Percentiles rank a stretch among this genome's conserved stretches.
Conservation (phyloP, 441 rosid genomes). For the Brassica hybrid region DNA sequence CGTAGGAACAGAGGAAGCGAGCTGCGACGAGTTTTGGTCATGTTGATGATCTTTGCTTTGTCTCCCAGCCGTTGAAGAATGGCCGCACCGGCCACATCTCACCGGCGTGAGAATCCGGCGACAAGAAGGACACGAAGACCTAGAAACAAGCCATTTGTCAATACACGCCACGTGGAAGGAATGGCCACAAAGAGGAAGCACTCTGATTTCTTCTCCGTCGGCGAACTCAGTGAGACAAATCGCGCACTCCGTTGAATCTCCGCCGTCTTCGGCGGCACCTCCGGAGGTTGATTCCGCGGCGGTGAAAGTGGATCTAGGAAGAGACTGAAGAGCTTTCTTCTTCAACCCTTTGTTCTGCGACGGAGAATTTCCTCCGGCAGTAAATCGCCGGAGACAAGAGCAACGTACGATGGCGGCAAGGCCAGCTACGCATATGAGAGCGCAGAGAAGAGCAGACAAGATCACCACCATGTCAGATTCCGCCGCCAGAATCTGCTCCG, state of each 20-base stretch:
- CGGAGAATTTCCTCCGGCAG: constrained; percentile 19
- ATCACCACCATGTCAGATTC: constrained; percentile 65
- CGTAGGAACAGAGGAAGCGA: constrained; percentile 23
- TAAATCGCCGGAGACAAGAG: constrained; percentile 60
- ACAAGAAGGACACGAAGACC: constrained; percentile 91
- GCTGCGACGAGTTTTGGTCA: constrained; percentile 30
- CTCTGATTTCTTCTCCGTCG: constrained; percentile 73
- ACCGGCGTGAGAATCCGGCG: constrained; percentile 66
- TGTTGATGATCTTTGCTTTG: constrained; percentile 39
- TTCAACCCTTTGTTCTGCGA: constrained; percentile 67
- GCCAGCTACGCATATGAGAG: constrained; percentile 70
- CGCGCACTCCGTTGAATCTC: constrained; percentile 56
- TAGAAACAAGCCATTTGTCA: no score
- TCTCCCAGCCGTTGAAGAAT: constrained; percentile 44
- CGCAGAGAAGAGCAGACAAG: no score
- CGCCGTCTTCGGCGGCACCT: constrained; percentile 6
- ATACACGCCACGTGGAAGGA: no score
- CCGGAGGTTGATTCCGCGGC: constrained; percentile 39
- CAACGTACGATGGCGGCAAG: constrained; percentile 67
- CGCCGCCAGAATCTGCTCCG: constrained; percentile 42
- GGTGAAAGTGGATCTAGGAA: constrained; percentile 63
- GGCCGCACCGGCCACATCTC: constrained; percentile 62
- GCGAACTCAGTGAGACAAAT: constrained; percentile 65
- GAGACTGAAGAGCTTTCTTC: constrained; percentile 70
- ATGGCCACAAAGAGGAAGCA: no score